Percentiles rank a stretch among this genome's conserved stretches.
These are phyloP conservation scores for Leptosphaerulina australis DNA, from an alignment of 2,329 filamentous ascomycete species.

Conservation along the genomic window DNA sequence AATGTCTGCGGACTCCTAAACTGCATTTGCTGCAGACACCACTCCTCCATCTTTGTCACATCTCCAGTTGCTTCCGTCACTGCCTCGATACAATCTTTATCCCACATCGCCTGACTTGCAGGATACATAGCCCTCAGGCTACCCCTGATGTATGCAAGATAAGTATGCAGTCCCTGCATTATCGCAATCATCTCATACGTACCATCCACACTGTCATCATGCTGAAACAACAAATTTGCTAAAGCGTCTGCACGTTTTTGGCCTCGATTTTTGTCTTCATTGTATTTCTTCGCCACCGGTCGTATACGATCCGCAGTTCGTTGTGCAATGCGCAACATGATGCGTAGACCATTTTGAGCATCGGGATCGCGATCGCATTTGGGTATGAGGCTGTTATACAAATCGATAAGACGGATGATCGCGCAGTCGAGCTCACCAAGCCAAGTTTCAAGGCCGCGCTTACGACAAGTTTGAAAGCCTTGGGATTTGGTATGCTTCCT, in stretches of 20 bases:
- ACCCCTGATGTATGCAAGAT: conserved; percentile 8
- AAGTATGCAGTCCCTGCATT: conserved; percentile 10
- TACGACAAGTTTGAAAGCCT: neutral
- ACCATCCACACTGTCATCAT: conserved; percentile 3
- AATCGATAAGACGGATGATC: neutral
- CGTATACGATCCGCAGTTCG: conserved; percentile 4
- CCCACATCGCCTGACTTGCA: conserved; percentile 11
- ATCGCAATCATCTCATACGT: conserved; percentile 12
- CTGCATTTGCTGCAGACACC: conserved; percentile 19
- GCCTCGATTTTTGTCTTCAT: conserved; percentile 5
- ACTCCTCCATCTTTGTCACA: conserved; percentile 15
- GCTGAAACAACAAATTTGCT: conserved; percentile 7
- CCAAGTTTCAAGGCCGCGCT: conserved; percentile 7
- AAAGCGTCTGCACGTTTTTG: conserved; percentile 5
- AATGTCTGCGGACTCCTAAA: conserved; percentile 11
- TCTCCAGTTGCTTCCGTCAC: neutral
- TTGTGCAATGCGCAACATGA: conserved; percentile 1
- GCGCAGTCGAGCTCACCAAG: conserved; percentile 12
- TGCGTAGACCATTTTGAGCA: conserved; percentile 4
- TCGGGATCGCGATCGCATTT: conserved; percentile 10
- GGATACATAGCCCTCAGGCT: conserved; percentile 8
- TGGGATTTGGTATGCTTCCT: conserved; percentile 4
- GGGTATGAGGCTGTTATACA: neutral
- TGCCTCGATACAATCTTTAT: neutral
- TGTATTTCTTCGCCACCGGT: conserved; percentile 12